phyloP scores from a whole-genome alignment of 2,329 filamentous ascomycete species.

The Aspergillus fijiensis region DNA sequence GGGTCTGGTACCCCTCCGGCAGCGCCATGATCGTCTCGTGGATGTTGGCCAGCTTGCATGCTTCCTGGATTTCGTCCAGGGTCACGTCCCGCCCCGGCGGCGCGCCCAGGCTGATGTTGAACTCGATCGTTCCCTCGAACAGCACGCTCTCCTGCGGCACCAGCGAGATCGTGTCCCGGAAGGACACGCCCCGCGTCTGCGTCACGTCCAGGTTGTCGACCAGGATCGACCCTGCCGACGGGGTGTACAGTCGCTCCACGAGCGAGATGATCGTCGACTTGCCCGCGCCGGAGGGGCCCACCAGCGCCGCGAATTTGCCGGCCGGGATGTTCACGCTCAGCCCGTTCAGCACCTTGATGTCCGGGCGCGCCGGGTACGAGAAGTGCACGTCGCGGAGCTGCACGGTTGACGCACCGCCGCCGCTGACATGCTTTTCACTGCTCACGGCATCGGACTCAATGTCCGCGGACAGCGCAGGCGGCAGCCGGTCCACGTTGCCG shows the following conservation, averaged over 20 bases:
- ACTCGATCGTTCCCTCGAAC: slow-evolving; percentile 50
- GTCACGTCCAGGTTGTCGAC: slow-evolving; percentile 54
- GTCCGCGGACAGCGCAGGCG: slow-evolving; percentile 15
- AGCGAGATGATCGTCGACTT: slow-evolving; percentile 64
- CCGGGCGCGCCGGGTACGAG: slow-evolving; percentile 63
- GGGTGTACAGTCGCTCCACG: slow-evolving; percentile 55
- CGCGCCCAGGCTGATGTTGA: slow-evolving; percentile 48
- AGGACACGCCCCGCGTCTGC: slow-evolving; percentile 37
- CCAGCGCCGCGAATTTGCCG: slow-evolving; percentile 63
- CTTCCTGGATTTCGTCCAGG: slow-evolving; percentile 63
- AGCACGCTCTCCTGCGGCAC: slow-evolving; percentile 51
- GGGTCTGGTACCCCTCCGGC: slow-evolving; percentile 65
- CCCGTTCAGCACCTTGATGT: slow-evolving; percentile 56
- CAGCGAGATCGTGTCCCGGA: slow-evolving; percentile 47
- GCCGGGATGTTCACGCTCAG: slow-evolving; percentile 58
- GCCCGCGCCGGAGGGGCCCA: slow-evolving; percentile 64
- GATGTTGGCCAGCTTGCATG: slow-evolving; percentile 67
- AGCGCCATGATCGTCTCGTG: slow-evolving; percentile 65
- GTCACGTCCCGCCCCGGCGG: slow-evolving; percentile 56
- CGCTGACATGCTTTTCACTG: slow-evolving; percentile 7
- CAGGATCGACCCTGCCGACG: slow-evolving; percentile 50
- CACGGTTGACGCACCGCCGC: slow-evolving; percentile 31
- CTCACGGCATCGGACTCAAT: slow-evolving; percentile 7
- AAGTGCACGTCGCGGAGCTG: slow-evolving; percentile 62
- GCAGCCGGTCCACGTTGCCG: background rate